Conservation (phyloP, 495 filamentous ascomycete species). For the Penicillium macrosclerotiorum region DNA sequence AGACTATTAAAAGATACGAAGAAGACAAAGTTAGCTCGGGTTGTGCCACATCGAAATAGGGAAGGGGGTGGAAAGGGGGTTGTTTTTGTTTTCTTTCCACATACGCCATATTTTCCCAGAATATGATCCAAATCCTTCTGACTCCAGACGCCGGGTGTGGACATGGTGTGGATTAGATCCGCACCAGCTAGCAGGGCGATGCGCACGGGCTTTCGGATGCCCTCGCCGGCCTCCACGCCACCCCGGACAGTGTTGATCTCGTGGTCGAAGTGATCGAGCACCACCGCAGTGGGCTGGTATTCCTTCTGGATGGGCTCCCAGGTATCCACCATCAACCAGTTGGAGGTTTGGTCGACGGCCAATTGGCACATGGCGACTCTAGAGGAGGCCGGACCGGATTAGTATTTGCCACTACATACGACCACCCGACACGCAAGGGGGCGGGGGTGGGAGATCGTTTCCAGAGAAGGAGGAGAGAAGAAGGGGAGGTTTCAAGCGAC, state of each 20-base stretch:
- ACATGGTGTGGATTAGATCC: conserved; percentile 87
- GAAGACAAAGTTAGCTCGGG: too few relatives aligned
- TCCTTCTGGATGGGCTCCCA: conserved; percentile 72
- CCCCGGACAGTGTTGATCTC: conserved; percentile 79
- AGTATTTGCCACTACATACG: too few relatives aligned
- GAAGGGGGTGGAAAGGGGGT: too few relatives aligned
- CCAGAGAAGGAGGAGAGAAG: too few relatives aligned
- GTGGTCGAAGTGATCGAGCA: conserved; percentile 84
- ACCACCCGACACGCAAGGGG: too few relatives aligned
- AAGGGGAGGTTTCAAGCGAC: too few relatives aligned
- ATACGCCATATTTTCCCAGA: conserved; percentile 72
- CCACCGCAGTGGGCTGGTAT: conserved; percentile 85
- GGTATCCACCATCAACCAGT: conserved; percentile 85
- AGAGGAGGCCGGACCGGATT: too few relatives aligned
- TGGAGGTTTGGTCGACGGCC: conserved; percentile 70
- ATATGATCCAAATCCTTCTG: conserved; percentile 82
- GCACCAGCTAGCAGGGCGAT: conserved; percentile 78
- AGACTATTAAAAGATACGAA: conserved; percentile 35
- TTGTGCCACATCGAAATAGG: too few relatives aligned
- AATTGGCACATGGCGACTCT: conserved; percentile 70
- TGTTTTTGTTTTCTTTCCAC: too few relatives aligned
- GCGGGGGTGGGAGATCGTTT: too few relatives aligned
- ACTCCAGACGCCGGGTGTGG: conserved; percentile 72
- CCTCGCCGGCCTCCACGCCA: conserved; percentile 66
- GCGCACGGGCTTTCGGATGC: conserved; percentile 57